phyloP scores from a whole-genome alignment of 768 basidiomycete species.

The Crassisporium funariophilum region DNA sequence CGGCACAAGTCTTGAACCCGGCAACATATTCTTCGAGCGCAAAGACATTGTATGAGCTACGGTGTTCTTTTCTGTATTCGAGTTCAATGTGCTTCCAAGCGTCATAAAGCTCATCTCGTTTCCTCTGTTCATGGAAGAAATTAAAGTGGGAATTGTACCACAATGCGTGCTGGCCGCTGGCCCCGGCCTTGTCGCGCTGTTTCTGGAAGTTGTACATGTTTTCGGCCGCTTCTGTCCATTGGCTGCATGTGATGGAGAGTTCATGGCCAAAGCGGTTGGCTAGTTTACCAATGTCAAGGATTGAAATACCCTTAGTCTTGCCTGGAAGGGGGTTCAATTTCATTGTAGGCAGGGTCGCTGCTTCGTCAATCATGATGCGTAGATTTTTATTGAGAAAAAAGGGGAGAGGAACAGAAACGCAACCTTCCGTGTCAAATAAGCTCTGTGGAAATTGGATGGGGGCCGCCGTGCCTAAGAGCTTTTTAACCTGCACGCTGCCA shows the following conservation, averaged over 20 bases:
- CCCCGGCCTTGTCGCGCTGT: slow-evolving; percentile 1
- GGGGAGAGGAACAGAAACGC: slow-evolving; percentile 27
- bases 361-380: slow-evolving; percentile 15
- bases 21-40: neutral
- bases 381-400: slow-evolving; percentile 25
- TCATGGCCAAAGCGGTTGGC: neutral
- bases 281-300: slow-evolving; percentile 6
- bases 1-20: neutral
- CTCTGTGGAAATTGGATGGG: neutral
- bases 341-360: slow-evolving; percentile 7
- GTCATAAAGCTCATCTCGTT: slow-evolving; percentile 7
- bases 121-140: slow-evolving; percentile 5
- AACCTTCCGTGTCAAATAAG: neutral
- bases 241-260: slow-evolving; percentile 4
- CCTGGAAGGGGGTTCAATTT: neutral
- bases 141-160: slow-evolving; percentile 8
- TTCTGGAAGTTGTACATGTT: slow-evolving; percentile 11
- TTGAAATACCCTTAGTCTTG: neutral
- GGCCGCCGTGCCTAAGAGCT: neutral
- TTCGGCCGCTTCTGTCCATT: slow-evolving; percentile 12
- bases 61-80: slow-evolving; percentile 3
- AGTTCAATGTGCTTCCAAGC: slow-evolving; percentile 9
- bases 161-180: neutral
- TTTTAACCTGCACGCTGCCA: neutral
- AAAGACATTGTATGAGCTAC: neutral